A percentile compares a stretch with the other conserved stretches of the same genome.
Evolutionary conservation across 208 protist species (phyloP).

Genomic region (Leishmania gerbilli): DNA sequence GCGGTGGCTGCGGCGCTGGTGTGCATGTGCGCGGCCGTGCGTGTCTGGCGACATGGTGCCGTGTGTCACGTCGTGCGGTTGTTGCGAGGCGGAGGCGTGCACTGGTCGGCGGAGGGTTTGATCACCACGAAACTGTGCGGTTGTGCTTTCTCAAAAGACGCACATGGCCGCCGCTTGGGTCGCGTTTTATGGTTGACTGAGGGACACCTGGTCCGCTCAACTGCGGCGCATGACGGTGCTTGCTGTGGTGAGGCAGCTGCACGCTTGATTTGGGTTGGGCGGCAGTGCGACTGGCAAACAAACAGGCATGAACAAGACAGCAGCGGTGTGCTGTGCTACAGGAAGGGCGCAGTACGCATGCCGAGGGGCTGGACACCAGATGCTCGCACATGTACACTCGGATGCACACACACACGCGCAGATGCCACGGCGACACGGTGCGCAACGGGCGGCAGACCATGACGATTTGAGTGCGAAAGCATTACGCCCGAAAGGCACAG

Average conservation of each 20-base stretch:
- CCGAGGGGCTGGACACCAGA: not conserved
- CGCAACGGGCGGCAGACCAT: not conserved
- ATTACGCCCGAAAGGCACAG: not conserved
- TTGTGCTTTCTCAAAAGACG: not conserved
- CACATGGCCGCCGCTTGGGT: not conserved
- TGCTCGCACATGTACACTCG: not conserved
- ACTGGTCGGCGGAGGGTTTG: not conserved
- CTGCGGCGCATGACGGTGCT: no score
- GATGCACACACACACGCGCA: not conserved
- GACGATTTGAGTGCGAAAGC: not conserved
- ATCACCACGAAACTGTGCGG: not conserved
- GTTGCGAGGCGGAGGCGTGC: no score
- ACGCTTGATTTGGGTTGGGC: not conserved
- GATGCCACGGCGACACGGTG: not conserved
- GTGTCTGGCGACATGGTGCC: no score
- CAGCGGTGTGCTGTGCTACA: no score
- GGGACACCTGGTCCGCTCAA: no score
- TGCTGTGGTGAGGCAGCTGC: not conserved
- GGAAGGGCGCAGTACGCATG: not conserved
- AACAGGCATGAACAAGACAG: not conserved
- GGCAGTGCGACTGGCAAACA: not conserved
- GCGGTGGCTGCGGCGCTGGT: no score
- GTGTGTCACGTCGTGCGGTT: no score
- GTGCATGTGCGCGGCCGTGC: no score
- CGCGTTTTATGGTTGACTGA: no score